Evolutionary conservation across 345 rosid species (phyloP), one percentile per base, ranked within the genome.

Genomic region (Populus tremula): DNA sequence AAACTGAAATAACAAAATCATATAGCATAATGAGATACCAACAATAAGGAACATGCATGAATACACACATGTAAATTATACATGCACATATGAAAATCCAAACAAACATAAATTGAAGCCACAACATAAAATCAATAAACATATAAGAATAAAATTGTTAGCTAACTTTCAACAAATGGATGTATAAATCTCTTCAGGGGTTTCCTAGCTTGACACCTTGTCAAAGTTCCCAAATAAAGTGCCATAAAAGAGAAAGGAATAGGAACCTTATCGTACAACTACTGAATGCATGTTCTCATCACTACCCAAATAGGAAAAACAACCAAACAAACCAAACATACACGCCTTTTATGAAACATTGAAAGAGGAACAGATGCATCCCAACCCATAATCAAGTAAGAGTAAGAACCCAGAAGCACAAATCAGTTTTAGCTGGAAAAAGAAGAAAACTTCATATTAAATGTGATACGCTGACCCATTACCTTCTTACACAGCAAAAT

Each of bases 401-500:
- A 35, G 41, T 29, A 13, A 25, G 53, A 66, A 36, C 20, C 43
- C 17, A 66, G 71, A 74, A 49, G 67, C 76, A 71, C 33, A 64
- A n/a, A 67, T 65, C 4, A 63, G 35, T 56, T 72, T 67, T 31
- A 65, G 54, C n/a, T 33, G 61, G 65, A 33, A 38, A 23, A 7
- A 8, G 12, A 68, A 25, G 33, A 63, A 70, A 67, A 64, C 76
- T 54, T 17, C 36, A 21, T 76, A 61, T 73, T 10, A 25, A 62
- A 74, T 33, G 49, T 56, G 18, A 56, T 63, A 3, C 20, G 31
- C 14, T 31, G n/a, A 76, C 39, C 23, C 59, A 33, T 87, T 83
- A 94, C 99, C 99, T 90, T 89, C 85, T 94, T 92, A 86, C 99
- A 96, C 27, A 92, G 91, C 89, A 90, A 91, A 67, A 94, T 96